A percentile compares a stretch with the other conserved stretches of the same genome.
phyloP scores from a whole-genome alignment of 1,139 yeast genomes.

The Diutina pseudorugosa region DNA sequence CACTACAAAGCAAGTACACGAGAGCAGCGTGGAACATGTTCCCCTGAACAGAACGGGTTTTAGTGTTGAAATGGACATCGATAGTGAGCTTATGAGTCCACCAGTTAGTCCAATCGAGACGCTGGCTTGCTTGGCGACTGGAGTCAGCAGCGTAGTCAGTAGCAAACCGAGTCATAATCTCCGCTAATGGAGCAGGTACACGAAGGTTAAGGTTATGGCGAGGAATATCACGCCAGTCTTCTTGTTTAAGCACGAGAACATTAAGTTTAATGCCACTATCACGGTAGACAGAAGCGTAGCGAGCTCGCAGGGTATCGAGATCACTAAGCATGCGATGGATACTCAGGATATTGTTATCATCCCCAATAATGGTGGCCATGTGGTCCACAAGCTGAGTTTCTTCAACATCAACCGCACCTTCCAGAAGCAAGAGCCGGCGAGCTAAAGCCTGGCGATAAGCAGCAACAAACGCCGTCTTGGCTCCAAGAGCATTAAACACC shows the following conservation, averaged over 20 bases:
- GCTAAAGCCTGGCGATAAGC: not conserved
- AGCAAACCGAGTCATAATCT: not conserved
- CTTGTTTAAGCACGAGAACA: not conserved
- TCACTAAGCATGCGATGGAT: not conserved
- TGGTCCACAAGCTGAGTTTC: not conserved
- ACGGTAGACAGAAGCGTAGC: not conserved
- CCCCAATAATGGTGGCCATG: not conserved
- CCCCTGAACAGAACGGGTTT: not conserved
- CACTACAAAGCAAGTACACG: not conserved
- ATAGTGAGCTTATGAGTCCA: not conserved
- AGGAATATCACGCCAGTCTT: not conserved
- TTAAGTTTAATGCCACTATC: not conserved
- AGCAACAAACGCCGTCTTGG: not conserved
- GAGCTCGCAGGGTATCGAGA: not conserved
- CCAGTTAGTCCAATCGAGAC: slow-evolving; percentile 2
- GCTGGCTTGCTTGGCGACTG: not conserved
- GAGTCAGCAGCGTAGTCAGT: not conserved
- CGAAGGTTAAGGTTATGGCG: not conserved
- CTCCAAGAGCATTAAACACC: not conserved
- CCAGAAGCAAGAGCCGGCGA: not conserved
- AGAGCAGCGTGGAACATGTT: not conserved
- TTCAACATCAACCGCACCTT: not conserved
- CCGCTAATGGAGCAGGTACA: not conserved
- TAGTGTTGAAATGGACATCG: not conserved
- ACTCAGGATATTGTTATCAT: not conserved